Evolutionary conservation across 1,284 basidiomycete species (phyloP), one percentile per base, ranked within the genome.

Genomic region (Mycena citricolor): DNA sequence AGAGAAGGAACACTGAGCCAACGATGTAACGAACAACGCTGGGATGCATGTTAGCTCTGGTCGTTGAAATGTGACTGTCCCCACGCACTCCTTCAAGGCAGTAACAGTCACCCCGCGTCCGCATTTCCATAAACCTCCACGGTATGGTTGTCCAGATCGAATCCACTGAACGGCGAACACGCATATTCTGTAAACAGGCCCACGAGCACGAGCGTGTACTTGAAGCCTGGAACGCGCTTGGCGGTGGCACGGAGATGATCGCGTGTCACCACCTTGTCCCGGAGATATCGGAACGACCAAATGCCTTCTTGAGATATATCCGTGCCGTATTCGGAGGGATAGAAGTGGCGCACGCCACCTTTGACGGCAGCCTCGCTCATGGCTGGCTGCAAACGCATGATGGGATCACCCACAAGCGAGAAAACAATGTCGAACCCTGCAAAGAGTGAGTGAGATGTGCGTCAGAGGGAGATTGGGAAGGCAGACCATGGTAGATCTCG

Each of bases 291-390:
- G 19, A 39, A 21, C 12, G 39, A 20, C 36, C 36, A 28, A 23
- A 39, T 22, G n/a, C 24, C 42, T 17, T 16, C 31, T 14, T 28
- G 32, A 7, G 36, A 11, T 11, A 45, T 12, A 29, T 45, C 36
- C 7, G 30, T 29, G n/a, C 43, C 43, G n/a, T 39, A 39, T 16
- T 45, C 43, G 36, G 43, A 39, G 2, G 42, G 42, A 32, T 39
- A 39, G 36, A 44, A 44, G 23, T 44, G 35, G 22, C 31, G 36
- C 2, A 30, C 43, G 6, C 43, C 43, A 14, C 43, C 43, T 3
- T 36, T 38, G 19, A 45, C 11, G 31, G 43, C 43, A n/a, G 43
- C 43, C 3, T 45, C 43, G 36, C 39, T 39, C 43, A 45, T 45
- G 3, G 13, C 43, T 13, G 43, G 37, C n/a, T 45, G 43, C 4